These are phyloP conservation scores for Straminergon stramineum DNA, from an alignment of 225 moss, liverwort and hornwort species.

Conservation along the genomic window DNA sequence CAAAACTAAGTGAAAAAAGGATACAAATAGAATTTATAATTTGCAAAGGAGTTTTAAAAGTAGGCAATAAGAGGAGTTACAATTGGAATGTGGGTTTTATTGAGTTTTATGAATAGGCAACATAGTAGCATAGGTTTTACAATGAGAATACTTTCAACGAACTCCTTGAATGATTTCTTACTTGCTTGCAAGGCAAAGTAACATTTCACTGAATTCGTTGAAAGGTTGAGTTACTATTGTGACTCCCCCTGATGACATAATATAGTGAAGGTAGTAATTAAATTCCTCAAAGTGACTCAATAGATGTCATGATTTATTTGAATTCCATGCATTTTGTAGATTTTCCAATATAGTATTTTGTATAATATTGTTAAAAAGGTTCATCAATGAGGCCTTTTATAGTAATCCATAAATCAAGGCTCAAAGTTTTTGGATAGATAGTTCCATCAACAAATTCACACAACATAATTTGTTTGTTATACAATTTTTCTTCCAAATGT, in stretches of 20 bases:
- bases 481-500: neutral
- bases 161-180: accelerated
- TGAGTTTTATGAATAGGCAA: neutral
- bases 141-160: neutral
- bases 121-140: neutral
- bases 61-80: neutral
- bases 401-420: no score
- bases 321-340: neutral
- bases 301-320: neutral
- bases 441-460: accelerated
- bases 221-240: neutral
- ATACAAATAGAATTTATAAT: neutral
- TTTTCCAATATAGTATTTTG: neutral
- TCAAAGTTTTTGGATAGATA: neutral
- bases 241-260: neutral
- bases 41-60: neutral
- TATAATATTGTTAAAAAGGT: neutral
- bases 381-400: neutral
- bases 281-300: neutral
- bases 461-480: neutral
- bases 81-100: accelerated
- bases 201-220: neutral
- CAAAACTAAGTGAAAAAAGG: neutral
- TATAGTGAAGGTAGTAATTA: neutral
- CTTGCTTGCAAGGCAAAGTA: neutral